Base-by-base conservation (phyloP, 2,329 filamentous ascomycete genomes). In the Botrytis fragariae region DNA sequence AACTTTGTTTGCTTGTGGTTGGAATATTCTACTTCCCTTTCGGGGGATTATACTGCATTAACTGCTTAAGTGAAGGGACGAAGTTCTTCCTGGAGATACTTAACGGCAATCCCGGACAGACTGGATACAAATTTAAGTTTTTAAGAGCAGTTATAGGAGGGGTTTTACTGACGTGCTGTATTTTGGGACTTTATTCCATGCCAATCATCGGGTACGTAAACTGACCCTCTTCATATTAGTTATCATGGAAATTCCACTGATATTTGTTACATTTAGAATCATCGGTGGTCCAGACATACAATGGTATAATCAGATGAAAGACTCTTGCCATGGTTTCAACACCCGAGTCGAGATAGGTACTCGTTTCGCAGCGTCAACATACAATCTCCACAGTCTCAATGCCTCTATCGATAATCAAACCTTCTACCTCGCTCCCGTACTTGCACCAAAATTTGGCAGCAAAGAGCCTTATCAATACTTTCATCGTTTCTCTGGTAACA, bases 241-340 rank as follows among this genome's bases (percentile, higher is more conserved):
- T 20, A 20, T 5, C 8, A 7, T 45, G 1, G 22, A 16, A 39
- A 39, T 16, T 2, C 12, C 48, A n/a, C 62, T 60, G 51, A 69
- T 29, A 12, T 48, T 35, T 29, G 4, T 39, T 18, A 18, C 37
- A 12, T 16, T 22, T 48, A 72, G 76, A 29, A 68, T 75, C 44
- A 0, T n/a, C 2, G 48, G 4, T 22, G 75, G 75, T 4, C 67
- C 74, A 14, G 22, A 54, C 4, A 74, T 73, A 18, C n/a, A 32
- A 14, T 77, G 76, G 77, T 69, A 75, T 32, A 16, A 73, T 25
- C 61, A 75, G 25, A 77, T 78, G 75, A 74, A 72, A 42, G 45
- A 77, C 62, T 77, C 77, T 16, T 78, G 77, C 70, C 60, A 71
- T 37, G 75, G 74, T 1, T 72, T 75, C n/a, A 42, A 77, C 22